Evolutionary conservation across 129 eudicot genomes (phyloP).

Genomic region (Chrysanthemum makinoi): DNA sequence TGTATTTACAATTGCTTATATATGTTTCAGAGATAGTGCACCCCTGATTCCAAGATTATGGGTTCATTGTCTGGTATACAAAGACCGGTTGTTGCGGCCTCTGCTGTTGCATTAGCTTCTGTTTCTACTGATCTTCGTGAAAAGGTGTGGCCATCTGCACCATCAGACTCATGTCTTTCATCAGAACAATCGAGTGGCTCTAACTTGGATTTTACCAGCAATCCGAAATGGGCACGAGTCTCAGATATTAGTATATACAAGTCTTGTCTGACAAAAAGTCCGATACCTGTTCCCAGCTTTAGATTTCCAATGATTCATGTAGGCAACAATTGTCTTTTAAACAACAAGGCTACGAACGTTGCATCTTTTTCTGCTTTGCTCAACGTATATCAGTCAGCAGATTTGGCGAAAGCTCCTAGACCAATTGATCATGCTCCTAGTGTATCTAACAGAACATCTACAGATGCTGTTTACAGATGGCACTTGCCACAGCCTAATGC

Average conservation of each 20-base stretch:
- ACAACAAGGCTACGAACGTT: constrained; percentile 34
- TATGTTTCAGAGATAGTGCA: constrained; percentile 36
- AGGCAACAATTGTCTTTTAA: constrained; percentile 21
- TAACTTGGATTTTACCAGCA: constrained; percentile 21
- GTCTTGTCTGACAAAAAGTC: constrained; percentile 47
- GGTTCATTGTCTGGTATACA: constrained; percentile 79
- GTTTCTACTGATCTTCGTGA: constrained; percentile 79
- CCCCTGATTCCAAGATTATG: constrained; percentile 41
- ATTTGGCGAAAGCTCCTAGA: constrained; percentile 55
- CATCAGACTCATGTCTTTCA: constrained; percentile 36
- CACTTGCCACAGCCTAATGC: constrained; percentile 73
- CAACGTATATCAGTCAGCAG: constrained; percentile 58
- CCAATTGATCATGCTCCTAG: constrained; percentile 38
- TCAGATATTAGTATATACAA: constrained; percentile 52
- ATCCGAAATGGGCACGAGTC: constrained; percentile 42
- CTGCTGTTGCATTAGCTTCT: constrained; percentile 95
- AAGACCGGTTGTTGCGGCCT: constrained; percentile 88
- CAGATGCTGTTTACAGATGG: constrained; percentile 77
- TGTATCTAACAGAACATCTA: constrained; percentile 27
- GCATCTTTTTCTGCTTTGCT: constrained; percentile 42
- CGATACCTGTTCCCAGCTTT: constrained; percentile 53
- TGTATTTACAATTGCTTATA: constrained; percentile 9
- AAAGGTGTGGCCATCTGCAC: constrained; percentile 45
- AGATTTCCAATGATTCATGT: constrained; percentile 25
- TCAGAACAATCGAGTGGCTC: constrained; percentile 46